Evolutionary conservation across 1,139 yeast genomes (phyloP).

Genomic region (Candida tetrigidarum): DNA sequence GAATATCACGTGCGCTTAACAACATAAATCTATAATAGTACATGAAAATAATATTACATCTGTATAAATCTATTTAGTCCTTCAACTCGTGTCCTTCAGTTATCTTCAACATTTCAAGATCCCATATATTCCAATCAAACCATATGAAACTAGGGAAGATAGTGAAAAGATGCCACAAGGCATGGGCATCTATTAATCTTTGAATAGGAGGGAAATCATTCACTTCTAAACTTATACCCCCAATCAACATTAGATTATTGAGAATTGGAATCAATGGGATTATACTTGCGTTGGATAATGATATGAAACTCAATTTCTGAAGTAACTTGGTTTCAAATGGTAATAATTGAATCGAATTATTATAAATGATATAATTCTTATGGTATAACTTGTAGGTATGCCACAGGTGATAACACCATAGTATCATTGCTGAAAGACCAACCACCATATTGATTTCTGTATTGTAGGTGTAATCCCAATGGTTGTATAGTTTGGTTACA

Average conservation of each 20-base stretch:
- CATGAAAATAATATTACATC: background rate
- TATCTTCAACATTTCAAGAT: constrained; percentile 39
- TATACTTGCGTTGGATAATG: constrained; percentile 27
- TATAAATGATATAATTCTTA: constrained; percentile 29
- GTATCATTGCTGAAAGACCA: constrained; percentile 33
- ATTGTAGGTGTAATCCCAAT: constrained; percentile 50
- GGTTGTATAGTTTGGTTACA: constrained; percentile 27
- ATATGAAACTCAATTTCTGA: constrained; percentile 33
- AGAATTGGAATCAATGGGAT: constrained; percentile 43
- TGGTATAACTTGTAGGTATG: constrained; percentile 23
- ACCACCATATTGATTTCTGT: constrained; percentile 36
- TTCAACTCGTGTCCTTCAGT: constrained; percentile 7
- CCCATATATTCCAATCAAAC: constrained; percentile 59
- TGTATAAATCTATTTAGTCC: background rate
- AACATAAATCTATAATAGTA: too few relatives aligned
- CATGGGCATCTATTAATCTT: constrained; percentile 45
- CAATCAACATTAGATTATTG: constrained; percentile 37
- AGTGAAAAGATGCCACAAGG: constrained; percentile 50
- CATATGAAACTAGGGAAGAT: constrained; percentile 47
- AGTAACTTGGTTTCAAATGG: constrained; percentile 47
- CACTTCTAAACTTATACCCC: constrained; percentile 43
- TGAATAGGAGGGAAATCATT: constrained; percentile 41
- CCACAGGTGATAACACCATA: constrained; percentile 43
- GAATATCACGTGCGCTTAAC: too few relatives aligned
- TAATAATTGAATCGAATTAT: constrained; percentile 41